These are phyloP conservation scores for Clarireedia sp. DNA, from an alignment of 2,329 filamentous ascomycete species.

Conservation along the genomic window DNA sequence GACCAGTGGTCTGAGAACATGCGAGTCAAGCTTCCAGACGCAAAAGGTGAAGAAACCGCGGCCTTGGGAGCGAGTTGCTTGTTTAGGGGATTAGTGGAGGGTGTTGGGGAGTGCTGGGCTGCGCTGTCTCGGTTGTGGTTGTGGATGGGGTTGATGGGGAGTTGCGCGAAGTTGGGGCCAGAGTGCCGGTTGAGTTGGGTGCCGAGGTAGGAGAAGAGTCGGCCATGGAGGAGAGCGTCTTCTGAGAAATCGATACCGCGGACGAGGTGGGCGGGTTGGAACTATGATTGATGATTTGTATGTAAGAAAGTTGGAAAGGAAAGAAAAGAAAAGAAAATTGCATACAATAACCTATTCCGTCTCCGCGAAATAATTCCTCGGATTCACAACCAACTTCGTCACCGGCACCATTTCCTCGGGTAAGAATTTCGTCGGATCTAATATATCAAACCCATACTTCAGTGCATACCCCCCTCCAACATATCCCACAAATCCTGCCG, in stretches of 20 bases:
- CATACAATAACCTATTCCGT: conserved; percentile 52
- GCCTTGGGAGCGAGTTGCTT: conserved; percentile 56
- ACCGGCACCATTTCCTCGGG: conserved; percentile 40
- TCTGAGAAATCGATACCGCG: conserved; percentile 60
- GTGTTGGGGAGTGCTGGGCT: conserved; percentile 59
- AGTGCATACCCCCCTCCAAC: conserved; percentile 44
- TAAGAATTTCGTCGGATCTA: conserved; percentile 48
- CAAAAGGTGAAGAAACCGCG: conserved; percentile 66
- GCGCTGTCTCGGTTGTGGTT: conserved; percentile 67
- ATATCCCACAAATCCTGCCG: conserved; percentile 45
- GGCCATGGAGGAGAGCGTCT: conserved; percentile 59
- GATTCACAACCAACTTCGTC: conserved; percentile 34
- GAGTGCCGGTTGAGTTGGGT: conserved; percentile 50
- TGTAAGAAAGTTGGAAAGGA: neutral
- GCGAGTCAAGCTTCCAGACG: too few species aligned
- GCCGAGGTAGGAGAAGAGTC: conserved; percentile 63
- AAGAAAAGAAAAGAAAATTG: neutral
- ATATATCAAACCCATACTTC: conserved; percentile 43
- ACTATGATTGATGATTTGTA: neutral
- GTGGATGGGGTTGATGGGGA: conserved; percentile 35
- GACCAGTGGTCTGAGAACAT: conserved; percentile 67
- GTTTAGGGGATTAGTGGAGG: conserved; percentile 52
- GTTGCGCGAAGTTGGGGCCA: conserved; percentile 45
- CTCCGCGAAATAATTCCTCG: conserved; percentile 52
- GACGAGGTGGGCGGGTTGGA: conserved; percentile 48